phyloP scores from a whole-genome alignment of 2,329 filamentous ascomycete species.

The Dothideomycetes sp. region DNA sequence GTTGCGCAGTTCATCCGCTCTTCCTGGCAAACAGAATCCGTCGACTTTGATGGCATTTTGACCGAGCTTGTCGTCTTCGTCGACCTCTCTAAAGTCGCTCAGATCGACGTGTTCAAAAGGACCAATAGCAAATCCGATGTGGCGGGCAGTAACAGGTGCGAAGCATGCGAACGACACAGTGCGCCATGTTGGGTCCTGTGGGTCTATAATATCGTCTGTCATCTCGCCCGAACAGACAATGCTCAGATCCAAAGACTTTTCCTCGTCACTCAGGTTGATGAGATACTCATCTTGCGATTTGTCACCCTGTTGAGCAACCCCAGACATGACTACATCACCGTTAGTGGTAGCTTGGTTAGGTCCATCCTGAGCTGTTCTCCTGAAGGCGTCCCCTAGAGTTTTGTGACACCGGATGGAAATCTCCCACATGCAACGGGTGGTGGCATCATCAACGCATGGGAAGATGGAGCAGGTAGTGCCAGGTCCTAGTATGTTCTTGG shows the following conservation, averaged over 20 bases:
- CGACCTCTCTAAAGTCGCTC: slow-evolving; percentile 77
- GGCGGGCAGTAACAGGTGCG: slow-evolving; percentile 69
- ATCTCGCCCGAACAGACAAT: slow-evolving; percentile 86
- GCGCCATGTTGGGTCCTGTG: slow-evolving; percentile 70
- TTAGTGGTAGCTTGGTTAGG: slow-evolving; percentile 17
- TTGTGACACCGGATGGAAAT: slow-evolving; percentile 78
- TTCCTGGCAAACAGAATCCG: slow-evolving; percentile 81
- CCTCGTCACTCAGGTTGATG: slow-evolving; percentile 56
- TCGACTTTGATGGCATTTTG: slow-evolving; percentile 81
- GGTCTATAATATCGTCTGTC: slow-evolving; percentile 71
- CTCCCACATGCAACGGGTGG: slow-evolving; percentile 75
- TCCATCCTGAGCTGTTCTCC: slow-evolving; percentile 25
- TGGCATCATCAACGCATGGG: slow-evolving; percentile 82
- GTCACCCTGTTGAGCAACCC: slow-evolving; percentile 17
- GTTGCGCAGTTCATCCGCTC: slow-evolving; percentile 73
- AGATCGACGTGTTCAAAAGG: slow-evolving; percentile 92
- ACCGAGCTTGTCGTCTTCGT: slow-evolving; percentile 84
- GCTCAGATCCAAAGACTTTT: slow-evolving; percentile 78
- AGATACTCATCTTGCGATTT: slow-evolving; percentile 23
- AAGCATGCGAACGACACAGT: slow-evolving; percentile 75
- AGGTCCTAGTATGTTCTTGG: slow-evolving; percentile 67
- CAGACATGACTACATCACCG: slow-evolving; percentile 31
- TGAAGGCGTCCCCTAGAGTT: slow-evolving; percentile 68
- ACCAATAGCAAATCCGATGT: slow-evolving; percentile 87
- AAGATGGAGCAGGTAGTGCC: slow-evolving; percentile 81